Percentiles rank a stretch among this genome's conserved stretches.
These are phyloP conservation scores for Cyclostephanos invisitatus DNA, from an alignment of 108 stramenopile genomes.

Conservation along the genomic window DNA sequence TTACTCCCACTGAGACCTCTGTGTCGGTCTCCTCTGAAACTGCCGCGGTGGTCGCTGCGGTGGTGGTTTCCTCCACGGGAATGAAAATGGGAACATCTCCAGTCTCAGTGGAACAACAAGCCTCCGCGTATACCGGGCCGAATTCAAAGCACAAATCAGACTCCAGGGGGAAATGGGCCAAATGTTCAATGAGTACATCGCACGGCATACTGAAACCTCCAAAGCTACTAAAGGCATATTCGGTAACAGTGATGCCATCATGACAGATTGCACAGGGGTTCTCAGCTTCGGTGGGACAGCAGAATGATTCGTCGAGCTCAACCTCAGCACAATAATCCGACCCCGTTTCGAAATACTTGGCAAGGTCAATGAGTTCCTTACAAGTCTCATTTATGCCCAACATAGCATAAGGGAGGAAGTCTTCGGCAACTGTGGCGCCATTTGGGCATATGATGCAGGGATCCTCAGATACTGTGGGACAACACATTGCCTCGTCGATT, in stretches of 20 bases:
- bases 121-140: background rate
- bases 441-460: conserved; percentile 5
- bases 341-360: background rate
- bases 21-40: background rate
- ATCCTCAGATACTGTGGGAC: background rate
- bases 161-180: background rate
- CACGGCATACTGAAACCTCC: background rate
- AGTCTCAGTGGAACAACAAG: background rate
- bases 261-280: background rate
- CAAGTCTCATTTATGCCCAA: background rate
- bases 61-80: background rate
- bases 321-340: background rate
- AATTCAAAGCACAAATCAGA: background rate
- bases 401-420: background rate
- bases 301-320: background rate
- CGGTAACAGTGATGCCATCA: background rate
- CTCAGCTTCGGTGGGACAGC: background rate
- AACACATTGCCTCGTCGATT: background rate
- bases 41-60: background rate
- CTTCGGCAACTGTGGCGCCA: background rate
- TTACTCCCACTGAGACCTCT: background rate
- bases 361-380: background rate
- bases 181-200: background rate
- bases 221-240: background rate
- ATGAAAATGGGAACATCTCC: background rate